Base-by-base conservation (phyloP, 2,329 filamentous ascomycete species). In the Thielaviopsis punctulata region DNA sequence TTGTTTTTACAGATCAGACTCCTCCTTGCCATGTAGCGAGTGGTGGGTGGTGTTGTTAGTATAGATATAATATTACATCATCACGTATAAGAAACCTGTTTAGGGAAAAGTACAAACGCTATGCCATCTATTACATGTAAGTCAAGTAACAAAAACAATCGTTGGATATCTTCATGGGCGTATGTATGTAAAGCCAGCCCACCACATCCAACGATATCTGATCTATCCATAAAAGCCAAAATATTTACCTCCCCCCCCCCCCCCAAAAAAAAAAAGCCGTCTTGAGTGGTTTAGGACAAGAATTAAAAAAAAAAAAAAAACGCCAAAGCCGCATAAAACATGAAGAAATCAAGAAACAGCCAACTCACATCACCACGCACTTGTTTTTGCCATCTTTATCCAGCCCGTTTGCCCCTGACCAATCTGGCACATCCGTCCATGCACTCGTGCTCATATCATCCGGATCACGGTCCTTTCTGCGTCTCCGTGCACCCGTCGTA, bases 341-440 rank as follows among this genome's bases (percentile, higher is more conserved):
- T 12, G n/a, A 2, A 36, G 30, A 4, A 36, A 3, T 15, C 9
- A 12, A n/a, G 30, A 12, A 4, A n/a, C 25, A 10, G 6, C 25
- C 5, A 5, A 15, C 2, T 68, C 62, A 78, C 75, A 78, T 79
- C 48, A 78, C 63, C 21, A 64, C 56, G 58, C 75, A 78, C 59
- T 72, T 77, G 60, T 65, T 71, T 15, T 70, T 66, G 23, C 64
- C 61, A 39, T 60, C 62, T 10, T 46, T 55, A 12, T 55, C 53
- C 24, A 50, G 44, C 6, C 45, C 30, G 13, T 30, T 36, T 12
- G 25, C 25, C 9, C 39, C 24, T 9, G 21, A 50, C 48, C 53
- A 58, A 22, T 61, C 63, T 0, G 69, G 65, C 12, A 74, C 65
- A 57, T 79, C 73, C 1, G 74, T 78, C 75, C 75, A 78, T 18